Evolutionary conservation across 768 basidiomycete species (phyloP).

Genomic region (Trametes gibbosa): DNA sequence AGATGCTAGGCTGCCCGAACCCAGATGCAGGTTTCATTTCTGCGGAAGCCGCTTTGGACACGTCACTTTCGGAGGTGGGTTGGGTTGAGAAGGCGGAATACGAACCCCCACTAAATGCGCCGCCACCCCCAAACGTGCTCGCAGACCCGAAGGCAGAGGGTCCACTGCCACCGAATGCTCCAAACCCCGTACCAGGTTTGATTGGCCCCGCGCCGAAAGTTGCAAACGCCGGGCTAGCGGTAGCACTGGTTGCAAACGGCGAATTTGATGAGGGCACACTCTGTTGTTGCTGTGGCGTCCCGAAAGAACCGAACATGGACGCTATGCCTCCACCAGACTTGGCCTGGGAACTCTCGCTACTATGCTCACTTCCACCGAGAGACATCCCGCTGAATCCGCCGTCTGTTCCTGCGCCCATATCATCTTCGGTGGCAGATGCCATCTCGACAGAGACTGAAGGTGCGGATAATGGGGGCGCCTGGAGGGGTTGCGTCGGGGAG

Average conservation of each 20-base stretch:
- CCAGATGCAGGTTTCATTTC: conserved; percentile 9
- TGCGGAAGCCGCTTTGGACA: neutral
- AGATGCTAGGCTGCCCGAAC: conserved; percentile 20
- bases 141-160: conserved; percentile 14
- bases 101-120: conserved; percentile 1
- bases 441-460: conserved; percentile 13
- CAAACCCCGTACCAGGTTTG: conserved; percentile 29
- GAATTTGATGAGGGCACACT: conserved; percentile 12
- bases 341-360: conserved; percentile 1
- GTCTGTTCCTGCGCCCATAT: conserved; percentile 22
- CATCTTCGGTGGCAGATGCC: conserved; percentile 17
- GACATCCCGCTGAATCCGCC: conserved; percentile 28
- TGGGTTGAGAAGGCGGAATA: conserved; percentile 3
- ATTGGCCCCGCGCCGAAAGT: conserved; percentile 10
- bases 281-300: conserved; percentile 3
- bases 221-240: conserved; percentile 10
- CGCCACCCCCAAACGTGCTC: neutral
- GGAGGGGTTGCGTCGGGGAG: neutral
- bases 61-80: neutral
- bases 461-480: conserved; percentile 1
- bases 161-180: conserved; percentile 27
- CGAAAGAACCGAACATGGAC: conserved; percentile 28
- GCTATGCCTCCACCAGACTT: conserved; percentile 17
- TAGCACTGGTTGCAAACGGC: conserved; percentile 14
- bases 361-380: conserved; percentile 17